Conservation (phyloP, 345 rosid genomes). For the Pistacia vera region DNA sequence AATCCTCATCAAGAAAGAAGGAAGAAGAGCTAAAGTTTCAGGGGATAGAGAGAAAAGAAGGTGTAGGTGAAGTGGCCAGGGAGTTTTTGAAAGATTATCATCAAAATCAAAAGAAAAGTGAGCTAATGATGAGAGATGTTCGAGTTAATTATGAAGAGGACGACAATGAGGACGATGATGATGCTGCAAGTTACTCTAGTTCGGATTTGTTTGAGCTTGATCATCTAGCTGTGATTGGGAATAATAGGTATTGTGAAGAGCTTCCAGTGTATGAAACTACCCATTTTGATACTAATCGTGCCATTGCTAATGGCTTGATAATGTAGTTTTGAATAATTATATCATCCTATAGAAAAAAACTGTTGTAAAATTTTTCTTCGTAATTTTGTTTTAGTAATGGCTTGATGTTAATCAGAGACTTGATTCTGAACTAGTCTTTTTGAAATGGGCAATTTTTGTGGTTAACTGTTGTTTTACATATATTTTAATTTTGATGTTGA, state of each 20-base stretch:
- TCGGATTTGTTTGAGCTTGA: conserved; percentile 67
- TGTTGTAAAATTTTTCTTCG: conserved; percentile 14
- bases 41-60: conserved; percentile 31
- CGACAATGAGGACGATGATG: conserved; percentile 32
- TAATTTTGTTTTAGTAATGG: neutral
- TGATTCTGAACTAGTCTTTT: neutral
- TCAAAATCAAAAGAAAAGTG: conserved; percentile 29
- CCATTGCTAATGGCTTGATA: conserved; percentile 53
- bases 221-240: conserved; percentile 33
- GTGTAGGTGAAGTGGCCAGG: conserved; percentile 48
- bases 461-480: too few species aligned
- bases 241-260: conserved; percentile 47
- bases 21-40: conserved; percentile 22
- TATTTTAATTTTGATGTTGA: neutral
- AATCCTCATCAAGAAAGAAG: conserved; percentile 31
- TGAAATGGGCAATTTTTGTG: conserved; percentile 13
- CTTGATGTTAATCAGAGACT: neutral
- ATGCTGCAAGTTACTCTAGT: conserved; percentile 46
- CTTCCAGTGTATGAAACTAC: conserved; percentile 81
- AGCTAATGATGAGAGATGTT: neutral
- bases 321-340: conserved; percentile 17
- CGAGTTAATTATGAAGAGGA: neutral
- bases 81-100: conserved; percentile 46
- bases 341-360: neutral
- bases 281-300: conserved; percentile 47